phyloP scores from a whole-genome alignment of 2,329 filamentous ascomycete species.

The Penicillium sp. region DNA sequence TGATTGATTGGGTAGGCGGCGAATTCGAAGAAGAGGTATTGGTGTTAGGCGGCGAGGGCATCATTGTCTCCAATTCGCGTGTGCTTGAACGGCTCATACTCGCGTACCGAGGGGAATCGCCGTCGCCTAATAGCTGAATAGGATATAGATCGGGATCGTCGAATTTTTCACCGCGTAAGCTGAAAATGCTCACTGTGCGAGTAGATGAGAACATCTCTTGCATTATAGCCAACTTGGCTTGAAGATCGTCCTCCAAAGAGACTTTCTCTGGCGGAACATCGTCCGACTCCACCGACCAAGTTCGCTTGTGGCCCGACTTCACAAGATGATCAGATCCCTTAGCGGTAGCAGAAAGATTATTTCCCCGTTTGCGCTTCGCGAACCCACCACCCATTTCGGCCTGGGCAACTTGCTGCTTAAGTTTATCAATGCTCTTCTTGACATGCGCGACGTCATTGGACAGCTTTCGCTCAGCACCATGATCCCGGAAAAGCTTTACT shows the following conservation, averaged over 20 bases:
- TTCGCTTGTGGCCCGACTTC: constrained; percentile 89
- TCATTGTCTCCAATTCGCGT: constrained; percentile 34
- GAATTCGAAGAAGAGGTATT: constrained; percentile 41
- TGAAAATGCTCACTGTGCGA: constrained; percentile 42
- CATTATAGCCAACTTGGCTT: constrained; percentile 43
- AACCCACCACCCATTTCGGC: constrained; percentile 60
- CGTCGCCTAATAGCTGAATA: constrained; percentile 37
- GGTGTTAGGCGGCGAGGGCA: constrained; percentile 42
- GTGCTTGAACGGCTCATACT: constrained; percentile 27
- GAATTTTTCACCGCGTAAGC: constrained; percentile 43
- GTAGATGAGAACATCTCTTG: constrained; percentile 50
- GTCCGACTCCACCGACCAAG: constrained; percentile 87
- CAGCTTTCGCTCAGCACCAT: constrained; percentile 90
- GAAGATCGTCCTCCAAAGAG: constrained; percentile 45
- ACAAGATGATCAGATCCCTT: constrained; percentile 60
- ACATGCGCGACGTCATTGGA: constrained; percentile 93
- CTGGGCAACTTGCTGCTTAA: constrained; percentile 89
- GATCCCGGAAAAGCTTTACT: constrained; percentile 94
- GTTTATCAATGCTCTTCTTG: constrained; percentile 93
- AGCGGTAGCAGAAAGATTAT: constrained; percentile 51
- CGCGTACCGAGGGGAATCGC: constrained; percentile 32
- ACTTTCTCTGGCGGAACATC: constrained; percentile 45
- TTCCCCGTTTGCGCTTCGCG: constrained; percentile 59
- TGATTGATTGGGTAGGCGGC: constrained; percentile 25
- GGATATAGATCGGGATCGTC: constrained; percentile 48